phyloP scores from a whole-genome alignment of 768 basidiomycete species.

The Kwoniella dendrophila region DNA sequence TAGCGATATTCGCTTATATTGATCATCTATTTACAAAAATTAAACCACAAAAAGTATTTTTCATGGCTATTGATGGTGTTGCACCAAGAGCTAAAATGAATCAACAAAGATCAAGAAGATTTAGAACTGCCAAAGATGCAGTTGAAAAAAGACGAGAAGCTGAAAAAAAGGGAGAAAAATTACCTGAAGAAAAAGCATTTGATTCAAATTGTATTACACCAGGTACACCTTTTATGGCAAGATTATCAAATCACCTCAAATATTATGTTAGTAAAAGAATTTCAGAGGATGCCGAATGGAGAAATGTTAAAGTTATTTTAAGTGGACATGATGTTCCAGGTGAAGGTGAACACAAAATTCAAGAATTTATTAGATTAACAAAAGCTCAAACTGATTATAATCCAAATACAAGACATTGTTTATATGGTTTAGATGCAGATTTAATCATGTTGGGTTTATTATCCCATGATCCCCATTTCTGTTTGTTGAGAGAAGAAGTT shows the following conservation, averaged over 20 bases:
- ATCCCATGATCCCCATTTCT: constrained; percentile 98
- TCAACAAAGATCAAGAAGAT: constrained; percentile 94
- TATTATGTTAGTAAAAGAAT: constrained; percentile 99
- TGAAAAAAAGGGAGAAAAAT: constrained; percentile 79
- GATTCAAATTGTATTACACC: constrained; percentile 99
- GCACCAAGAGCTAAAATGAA: constrained; percentile 99
- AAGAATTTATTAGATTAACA: constrained; percentile 95
- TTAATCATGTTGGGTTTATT: constrained; percentile 95
- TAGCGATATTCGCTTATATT: constrained; percentile 94
- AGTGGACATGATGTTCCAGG: constrained; percentile 96
- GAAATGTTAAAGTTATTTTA: constrained; percentile 84
- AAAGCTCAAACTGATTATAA: constrained; percentile 95
- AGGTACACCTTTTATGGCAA: constrained; percentile 96
- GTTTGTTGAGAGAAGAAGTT: constrained; percentile 94
- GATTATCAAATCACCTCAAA: constrained; percentile 83
- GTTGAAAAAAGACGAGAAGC: constrained; percentile 83
- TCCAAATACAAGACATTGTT: constrained; percentile 93
- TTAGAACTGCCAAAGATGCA: constrained; percentile 91
- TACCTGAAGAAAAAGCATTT: constrained; percentile 93
- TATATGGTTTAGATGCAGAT: constrained; percentile 98
- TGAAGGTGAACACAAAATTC: constrained; percentile 99
- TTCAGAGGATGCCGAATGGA: constrained; percentile 93
- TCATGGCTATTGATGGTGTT: constrained; percentile 99
- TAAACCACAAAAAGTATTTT: constrained; percentile 95
- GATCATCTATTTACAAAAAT: constrained; percentile 96